Evolutionary conservation across 345 rosid genomes (phyloP), one percentile per base, ranked within the genome.

Genomic region (Leavenworthia alabamica): DNA sequence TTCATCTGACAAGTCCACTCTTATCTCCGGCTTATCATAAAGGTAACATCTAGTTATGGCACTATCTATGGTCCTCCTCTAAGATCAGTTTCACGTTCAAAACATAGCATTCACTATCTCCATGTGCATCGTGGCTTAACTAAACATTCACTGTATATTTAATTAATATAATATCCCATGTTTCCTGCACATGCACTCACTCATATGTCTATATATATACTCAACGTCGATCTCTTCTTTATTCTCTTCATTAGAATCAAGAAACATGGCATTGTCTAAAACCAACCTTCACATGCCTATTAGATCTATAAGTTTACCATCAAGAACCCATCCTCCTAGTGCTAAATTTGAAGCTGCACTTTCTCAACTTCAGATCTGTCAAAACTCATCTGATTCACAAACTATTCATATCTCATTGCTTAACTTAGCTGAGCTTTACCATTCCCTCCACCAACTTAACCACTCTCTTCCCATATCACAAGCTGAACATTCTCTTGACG

Each of bases 251-350:
- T 6, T 45, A 40, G 36, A 39, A 56, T 46, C 51, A 62, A 62
- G 40, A 62, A 71, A 62, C 60, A 71, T 56, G 69, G 62, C 70
- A 23, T 71, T 63, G 32, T 45, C 27, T 55, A 19, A 62, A 55
- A 47, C 64, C 45, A 35, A 49, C 40, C 51, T 44, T 13, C 61
- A 76, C 10, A 61, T 39, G 56, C 82, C 80, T 6, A 16, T 67
- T 42, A 75, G 86, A 68, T 80, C 83, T 19, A 73, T 82, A 49
- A 82, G 82, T 57, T 70, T 82, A 27, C 89, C 86, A n/a, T 76
- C 84, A 20, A 83, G 86, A 67, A 46, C 70, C 5, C 82, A 81
- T 32, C 77, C 71, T 19, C 73, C 70, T 69, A 77, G 65, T 33
- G 54, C 67, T 10, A 74, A 77, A 27, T 59, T 77, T 47, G 80